Percentiles rank a stretch among this genome's conserved stretches.
phyloP scores from a whole-genome alignment of 1,284 basidiomycete genomes.

The Retiboletus fuscus region DNA sequence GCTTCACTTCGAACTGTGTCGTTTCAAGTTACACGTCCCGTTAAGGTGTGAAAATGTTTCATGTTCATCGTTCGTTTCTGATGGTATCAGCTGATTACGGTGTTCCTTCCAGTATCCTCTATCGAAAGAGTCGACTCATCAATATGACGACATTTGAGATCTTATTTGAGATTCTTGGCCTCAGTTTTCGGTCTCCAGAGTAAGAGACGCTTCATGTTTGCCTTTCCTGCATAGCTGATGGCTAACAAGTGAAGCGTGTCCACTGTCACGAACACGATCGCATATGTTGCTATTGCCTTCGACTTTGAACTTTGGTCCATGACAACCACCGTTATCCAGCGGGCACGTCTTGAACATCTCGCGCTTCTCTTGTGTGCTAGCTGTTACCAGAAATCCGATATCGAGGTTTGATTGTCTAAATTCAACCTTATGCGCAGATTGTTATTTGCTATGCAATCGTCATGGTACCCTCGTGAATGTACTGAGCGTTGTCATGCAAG shows the following conservation, averaged over 20 bases:
- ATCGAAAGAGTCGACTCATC: conserved; percentile 79
- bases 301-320: conserved; percentile 93
- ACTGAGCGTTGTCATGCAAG: conserved; percentile 66
- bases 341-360: conserved; percentile 85
- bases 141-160: conserved; percentile 82
- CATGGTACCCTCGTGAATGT: conserved; percentile 77
- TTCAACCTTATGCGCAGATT: conserved; percentile 80
- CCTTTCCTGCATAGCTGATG: conserved; percentile 20
- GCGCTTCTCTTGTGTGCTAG: conserved; percentile 77
- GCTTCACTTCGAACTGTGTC: too few relatives aligned
- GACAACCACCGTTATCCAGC: conserved; percentile 76
- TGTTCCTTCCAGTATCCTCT: conserved; percentile 80
- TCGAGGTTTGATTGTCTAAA: conserved; percentile 75
- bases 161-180: conserved; percentile 85
- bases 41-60: conserved; percentile 43
- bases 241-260: conserved; percentile 66
- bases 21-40: background rate
- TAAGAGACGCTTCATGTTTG: conserved; percentile 51
- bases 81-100: conserved; percentile 82
- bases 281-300: conserved; percentile 86
- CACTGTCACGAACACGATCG: conserved; percentile 83
- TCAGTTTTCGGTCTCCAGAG: conserved; percentile 86
- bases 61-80: conserved; percentile 17
- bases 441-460: conserved; percentile 83
- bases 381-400: conserved; percentile 80